Base-by-base conservation (phyloP, 805 yeast genomes). In the Kuraishia hungarica region DNA sequence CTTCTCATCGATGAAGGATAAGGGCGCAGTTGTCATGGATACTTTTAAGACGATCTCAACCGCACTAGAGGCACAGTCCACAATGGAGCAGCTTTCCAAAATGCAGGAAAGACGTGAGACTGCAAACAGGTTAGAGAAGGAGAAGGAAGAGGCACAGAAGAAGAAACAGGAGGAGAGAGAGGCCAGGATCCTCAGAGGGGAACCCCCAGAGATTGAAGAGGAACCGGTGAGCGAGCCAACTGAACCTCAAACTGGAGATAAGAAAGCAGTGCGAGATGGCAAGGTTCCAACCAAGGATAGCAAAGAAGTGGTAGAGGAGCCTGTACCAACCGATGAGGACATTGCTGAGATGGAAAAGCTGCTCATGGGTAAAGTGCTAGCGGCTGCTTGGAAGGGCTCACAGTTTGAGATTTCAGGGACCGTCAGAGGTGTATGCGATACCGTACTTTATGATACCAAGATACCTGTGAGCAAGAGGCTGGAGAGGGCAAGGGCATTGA, bases 371-470 rank as follows among this genome's bases (percentile, higher is more conserved):
- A 94, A 93, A 68, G 81, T 94, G 22, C 77, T 94, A 53, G 93
- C 94, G 7, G 91, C 97, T 1, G 96, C 96, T 20, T 94, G 99
- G 99, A 88, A 89, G 22, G 89, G 96, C 47, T 89, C 97, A 21
- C 84, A 87, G 61, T 86, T 83, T 70, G 99, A 94, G 72, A 84
- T 92, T 54, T 85, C 86, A 57, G 77, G 86, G 28, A 84, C 88
- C n/a, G 66, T 88, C 53, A 81, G 94, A 52, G 92, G 86, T 35
- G 91, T 91, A 10, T 89, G 94, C 67, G 94, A 89, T 60, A 78
- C 76, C 57, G 87, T 92, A 5, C 74, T 92, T 50, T 73, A 80
- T 57, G 97, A 93, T 65, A 83, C 84, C 65, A 57, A 68, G 0
- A 79, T 87, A n/a, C 67, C 81, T 8, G 72, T 80, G 15, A 75